Base-by-base conservation (phyloP, 495 filamentous ascomycete species). In the Podospora pseudocomata region DNA sequence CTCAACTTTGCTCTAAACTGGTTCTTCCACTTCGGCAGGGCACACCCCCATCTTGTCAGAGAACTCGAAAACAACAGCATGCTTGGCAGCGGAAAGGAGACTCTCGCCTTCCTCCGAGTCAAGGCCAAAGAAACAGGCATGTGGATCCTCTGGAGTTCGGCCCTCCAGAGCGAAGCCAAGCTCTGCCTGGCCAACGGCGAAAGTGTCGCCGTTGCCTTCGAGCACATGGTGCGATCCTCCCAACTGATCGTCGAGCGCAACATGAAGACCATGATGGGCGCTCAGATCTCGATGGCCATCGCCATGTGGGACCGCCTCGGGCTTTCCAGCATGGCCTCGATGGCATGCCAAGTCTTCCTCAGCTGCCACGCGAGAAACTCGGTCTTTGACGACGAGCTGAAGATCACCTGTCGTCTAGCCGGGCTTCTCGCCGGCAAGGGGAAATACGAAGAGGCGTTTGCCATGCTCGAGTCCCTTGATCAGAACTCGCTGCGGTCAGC, bases 1-100 rank as follows among this genome's bases (percentile, higher is more conserved):
- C 82, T 99, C 53, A 98, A 97, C 77, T 97, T 97, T 79, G 92
- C 92, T 58, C 86, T 98, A 70, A 96, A 92, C 76, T 99, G 95
- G 96, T 83, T 98, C n/a, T 95, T 96, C 76, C 94, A 97, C 75
- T 94, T 99, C 72, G 89, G 90, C 32, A 90, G 92, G 73, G 87
- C 91, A 0, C 93, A 96, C 75, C 93, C 94, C 0, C 84, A 87
- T 60, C 84, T 94, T 58, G 88, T 94, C 71, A 85, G 84, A 32
- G 86, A 89, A 57, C 82, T 91, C 1, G 87, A 90, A 54, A 88
- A 90, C 55, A 87, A 84, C 68, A 90, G 88, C 58, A 87, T 92
- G 84, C 79, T 92, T 15, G 90, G 90, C 1, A 89, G 88, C 69
- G 91, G 94, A 61, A 90, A 89, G 67, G 94, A 97, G 68, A 91